Base-by-base conservation (phyloP, 2,329 filamentous ascomycete species). In the Colletotrichum ledebouriae region DNA sequence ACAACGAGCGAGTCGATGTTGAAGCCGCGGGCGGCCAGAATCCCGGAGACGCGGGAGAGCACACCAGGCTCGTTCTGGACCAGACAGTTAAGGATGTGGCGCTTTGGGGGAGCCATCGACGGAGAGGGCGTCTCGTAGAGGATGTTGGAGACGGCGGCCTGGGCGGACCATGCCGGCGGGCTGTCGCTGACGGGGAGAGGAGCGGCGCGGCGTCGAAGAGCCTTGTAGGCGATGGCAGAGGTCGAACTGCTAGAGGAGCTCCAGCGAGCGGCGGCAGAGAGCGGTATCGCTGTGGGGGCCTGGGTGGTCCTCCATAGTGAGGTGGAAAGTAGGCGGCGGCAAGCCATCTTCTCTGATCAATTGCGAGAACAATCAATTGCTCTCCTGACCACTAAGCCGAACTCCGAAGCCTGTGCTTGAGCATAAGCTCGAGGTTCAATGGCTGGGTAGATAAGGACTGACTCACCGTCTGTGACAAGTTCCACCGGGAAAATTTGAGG, bases 11-110 rank as follows among this genome's bases (percentile, higher is more conserved):
- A 97, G 86, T 99, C 96, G 76, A 99, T 99, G 85, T 99, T 99
- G 89, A 99, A 99, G 72, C 96, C 96, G 67, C 96, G 90, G 49
- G 96, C 96, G 12, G 96, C 96, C 39, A 99, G 86, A 77, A 99
- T 98, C 63, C 96, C 96, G 1, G 96, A 98, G 10, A 99, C 93
- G 69, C 96, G 94, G 59, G 95, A 98, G 67, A 99, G 86, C 65
- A 99, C 96, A 83, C 96, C 96, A 12, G 96, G 96, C 85, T 99
- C 96, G 83, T 99, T 99, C 82, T 99, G 96, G 70, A 99, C 96
- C 70, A 99, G 88, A 80, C 96, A 99, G 84, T 99, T 99, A 81
- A 99, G 90, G 77, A 99, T 89, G 82, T 99, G 96, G 62, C 94
- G 91, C 84, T 97, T 98, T 50, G 94, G 92, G 9, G 96, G 95